A percentile compares a stretch with the other conserved stretches of the same genome.
These are phyloP conservation scores for Lactarius hatsudake DNA, from an alignment of 768 basidiomycete species.

Conservation along the genomic window DNA sequence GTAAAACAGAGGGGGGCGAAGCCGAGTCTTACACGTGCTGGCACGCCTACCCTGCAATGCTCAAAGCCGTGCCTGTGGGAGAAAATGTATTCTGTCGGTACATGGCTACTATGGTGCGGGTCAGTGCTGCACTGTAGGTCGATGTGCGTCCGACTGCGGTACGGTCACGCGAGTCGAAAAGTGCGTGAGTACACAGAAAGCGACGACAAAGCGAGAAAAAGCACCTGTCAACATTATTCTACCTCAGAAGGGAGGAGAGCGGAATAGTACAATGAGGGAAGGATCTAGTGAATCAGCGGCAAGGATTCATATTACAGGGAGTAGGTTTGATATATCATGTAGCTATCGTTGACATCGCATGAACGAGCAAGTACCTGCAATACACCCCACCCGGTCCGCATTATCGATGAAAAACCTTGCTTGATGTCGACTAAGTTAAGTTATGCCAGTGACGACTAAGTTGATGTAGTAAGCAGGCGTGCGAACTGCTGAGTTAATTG, in stretches of 20 bases:
- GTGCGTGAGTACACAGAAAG: not conserved
- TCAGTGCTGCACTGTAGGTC: not conserved
- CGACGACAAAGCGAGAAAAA: not conserved
- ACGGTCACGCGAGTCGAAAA: not conserved
- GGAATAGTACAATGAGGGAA: not conserved
- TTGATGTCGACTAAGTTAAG: no score
- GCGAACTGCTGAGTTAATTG: no score
- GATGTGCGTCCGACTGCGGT: not conserved
- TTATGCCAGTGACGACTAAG: no score
- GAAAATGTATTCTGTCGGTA: not conserved
- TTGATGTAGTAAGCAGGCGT: no score
- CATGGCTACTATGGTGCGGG: not conserved
- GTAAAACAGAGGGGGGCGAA: not conserved
- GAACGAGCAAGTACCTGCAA: no score
- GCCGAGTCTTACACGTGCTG: constrained; percentile 1
- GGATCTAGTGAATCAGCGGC: not conserved
- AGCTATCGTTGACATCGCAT: no score
- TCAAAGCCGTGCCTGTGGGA: not conserved
- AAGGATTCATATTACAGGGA: not conserved
- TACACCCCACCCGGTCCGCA: no score
- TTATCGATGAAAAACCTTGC: no score
- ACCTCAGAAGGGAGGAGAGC: not conserved
- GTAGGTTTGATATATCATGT: no score
- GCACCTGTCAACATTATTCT: not conserved
- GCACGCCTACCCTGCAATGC: not conserved